Base-by-base conservation (phyloP, 768 basidiomycete species). In the Pulveroboletus sp. region DNA sequence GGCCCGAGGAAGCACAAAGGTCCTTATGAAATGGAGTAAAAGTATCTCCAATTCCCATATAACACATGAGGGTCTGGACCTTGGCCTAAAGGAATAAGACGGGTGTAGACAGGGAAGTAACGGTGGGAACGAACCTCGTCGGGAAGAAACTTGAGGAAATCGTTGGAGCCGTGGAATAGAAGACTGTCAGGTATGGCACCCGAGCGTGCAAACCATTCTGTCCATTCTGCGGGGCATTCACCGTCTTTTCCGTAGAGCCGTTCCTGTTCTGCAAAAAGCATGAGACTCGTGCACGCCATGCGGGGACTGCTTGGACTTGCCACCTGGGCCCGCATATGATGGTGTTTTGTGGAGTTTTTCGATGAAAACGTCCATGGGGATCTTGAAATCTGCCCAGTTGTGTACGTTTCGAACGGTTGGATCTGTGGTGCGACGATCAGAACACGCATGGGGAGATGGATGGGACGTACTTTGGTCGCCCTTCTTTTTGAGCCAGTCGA, bases 1-100 rank as follows among this genome's bases (percentile, higher is more conserved):
- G 90, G 10, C 90, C 90, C 6, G 85, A 84, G 4, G 88, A 90
- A 2, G 80, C 88, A 57, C 90, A 93, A 0, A 85, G 75, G 66
- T 93, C 90, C 62, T 91, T 92, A 61, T 93, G 90, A 48, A 80
- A 85, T 1, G 90, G 84, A 0, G 90, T 93, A 63, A 81, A 90
- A 0, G 90, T 92, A 52, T 88, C 90, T 0, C 85, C 87, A 47
- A 85, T 73, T 7, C 90, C 90, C 6, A 90, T 66, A 58, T 93
- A 93, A 59, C 86, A 90, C 88, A 93, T 90, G 5, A 93, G 69
- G 0, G 88, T 90, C 58, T 91, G 84, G 3, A 89, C 80, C 23
- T 69, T 70, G 37, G 72, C 72, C 86, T 88, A 29, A 49, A 51
- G 21, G 10, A n/a, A 40, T 54, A 29, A 54, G 43, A 38, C 21